These are phyloP conservation scores for Leccinum boreale DNA, from an alignment of 768 basidiomycete species.

Conservation along the genomic window DNA sequence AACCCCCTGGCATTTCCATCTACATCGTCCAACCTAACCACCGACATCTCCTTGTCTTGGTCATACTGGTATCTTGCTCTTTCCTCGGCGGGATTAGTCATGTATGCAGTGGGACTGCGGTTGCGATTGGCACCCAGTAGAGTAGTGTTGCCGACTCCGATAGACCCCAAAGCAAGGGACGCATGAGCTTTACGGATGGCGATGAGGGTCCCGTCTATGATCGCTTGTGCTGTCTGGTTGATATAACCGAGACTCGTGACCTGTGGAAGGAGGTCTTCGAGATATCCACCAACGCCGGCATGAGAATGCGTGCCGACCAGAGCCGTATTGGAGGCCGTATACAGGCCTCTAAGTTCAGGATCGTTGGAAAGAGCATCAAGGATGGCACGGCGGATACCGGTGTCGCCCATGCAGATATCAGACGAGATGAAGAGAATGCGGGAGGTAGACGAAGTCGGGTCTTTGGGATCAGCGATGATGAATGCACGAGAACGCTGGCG, in stretches of 20 bases:
- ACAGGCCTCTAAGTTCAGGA: slow-evolving; percentile 55
- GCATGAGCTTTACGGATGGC: slow-evolving; percentile 68
- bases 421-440: slow-evolving; percentile 74
- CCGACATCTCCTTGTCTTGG: slow-evolving; percentile 71
- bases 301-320: slow-evolving; percentile 76
- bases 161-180: slow-evolving; percentile 54
- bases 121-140: slow-evolving; percentile 69
- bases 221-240: slow-evolving; percentile 66
- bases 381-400: slow-evolving; percentile 68
- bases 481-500: slow-evolving; percentile 75
- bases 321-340: slow-evolving; percentile 68
- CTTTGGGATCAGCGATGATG: slow-evolving; percentile 53
- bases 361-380: slow-evolving; percentile 50
- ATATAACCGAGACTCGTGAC: slow-evolving; percentile 74
- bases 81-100: slow-evolving; percentile 71
- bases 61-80: slow-evolving; percentile 64
- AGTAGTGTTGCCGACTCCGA: slow-evolving; percentile 67
- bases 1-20: slow-evolving; percentile 60
- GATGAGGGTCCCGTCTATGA: slow-evolving; percentile 63
- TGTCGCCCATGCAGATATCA: slow-evolving; percentile 85
- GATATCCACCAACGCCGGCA: slow-evolving; percentile 74
- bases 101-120: slow-evolving; percentile 71
- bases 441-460: slow-evolving; percentile 41
- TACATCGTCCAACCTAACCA: slow-evolving; percentile 61
- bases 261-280: slow-evolving; percentile 76